Percentiles rank a stretch among this genome's conserved stretches.
Conservation (phyloP, 1,139 yeast species). For the Diutina scorzettiae region DNA sequence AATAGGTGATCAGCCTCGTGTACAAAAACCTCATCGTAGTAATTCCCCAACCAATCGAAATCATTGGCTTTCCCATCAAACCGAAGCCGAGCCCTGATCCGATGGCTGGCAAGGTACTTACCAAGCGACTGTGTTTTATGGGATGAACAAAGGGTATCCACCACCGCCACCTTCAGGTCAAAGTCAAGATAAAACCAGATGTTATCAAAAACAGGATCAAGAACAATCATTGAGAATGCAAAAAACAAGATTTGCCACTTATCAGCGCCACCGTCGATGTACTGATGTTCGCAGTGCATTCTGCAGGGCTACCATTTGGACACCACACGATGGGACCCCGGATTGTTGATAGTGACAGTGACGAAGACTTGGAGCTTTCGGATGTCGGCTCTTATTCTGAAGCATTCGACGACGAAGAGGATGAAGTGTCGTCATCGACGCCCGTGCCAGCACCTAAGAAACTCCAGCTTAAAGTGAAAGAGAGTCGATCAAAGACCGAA, state of each 20-base stretch:
- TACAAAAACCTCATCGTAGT: neutral
- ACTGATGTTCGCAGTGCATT: too few relatives aligned
- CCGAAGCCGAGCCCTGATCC: neutral
- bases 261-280: too few relatives aligned
- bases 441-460: constrained; percentile 5
- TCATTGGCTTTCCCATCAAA: constrained; percentile 1
- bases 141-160: neutral
- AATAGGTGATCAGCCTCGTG: neutral
- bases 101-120: neutral
- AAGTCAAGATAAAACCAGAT: neutral
- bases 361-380: constrained; percentile 5
- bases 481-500: neutral
- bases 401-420: constrained; percentile 10
- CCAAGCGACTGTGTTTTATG: neutral
- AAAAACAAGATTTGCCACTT: too few relatives aligned
- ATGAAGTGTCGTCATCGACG: constrained; percentile 10
- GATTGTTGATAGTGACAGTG: neutral
- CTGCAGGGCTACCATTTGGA: too few relatives aligned
- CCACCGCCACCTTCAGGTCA: neutral
- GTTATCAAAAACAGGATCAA: neutral
- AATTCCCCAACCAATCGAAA: neutral
- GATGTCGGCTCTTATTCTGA: constrained; percentile 4
- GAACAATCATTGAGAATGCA: neutral
- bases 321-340: constrained; percentile 1
- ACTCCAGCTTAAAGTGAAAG: neutral